Evolutionary conservation across 2,329 filamentous ascomycete species (phyloP).

Genomic region (Epichloe glyceriae): DNA sequence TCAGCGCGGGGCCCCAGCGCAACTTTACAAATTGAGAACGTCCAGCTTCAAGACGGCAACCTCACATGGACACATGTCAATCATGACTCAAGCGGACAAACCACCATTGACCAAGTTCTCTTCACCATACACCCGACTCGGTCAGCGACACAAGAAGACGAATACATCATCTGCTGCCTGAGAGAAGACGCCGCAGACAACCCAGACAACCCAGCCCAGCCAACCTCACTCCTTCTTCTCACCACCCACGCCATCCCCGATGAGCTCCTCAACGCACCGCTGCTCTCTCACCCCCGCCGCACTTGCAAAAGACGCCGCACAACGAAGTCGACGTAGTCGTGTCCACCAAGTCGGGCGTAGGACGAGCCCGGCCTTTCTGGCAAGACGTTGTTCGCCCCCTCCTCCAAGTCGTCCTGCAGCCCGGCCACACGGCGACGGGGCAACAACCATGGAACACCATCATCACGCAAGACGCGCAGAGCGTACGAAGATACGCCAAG

Average conservation of each 20-base stretch:
- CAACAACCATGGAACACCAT: constrained; percentile 26
- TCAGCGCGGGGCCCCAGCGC: not conserved
- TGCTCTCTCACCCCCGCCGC: constrained; percentile 22
- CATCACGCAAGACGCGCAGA: constrained; percentile 49
- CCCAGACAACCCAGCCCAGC: constrained; percentile 8
- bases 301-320: constrained; percentile 17
- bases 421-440: not conserved
- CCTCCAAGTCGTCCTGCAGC: constrained; percentile 25
- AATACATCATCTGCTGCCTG: constrained; percentile 25
- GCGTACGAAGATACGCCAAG: constrained; percentile 49
- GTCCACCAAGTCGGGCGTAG: constrained; percentile 53
- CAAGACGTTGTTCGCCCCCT: constrained; percentile 41
- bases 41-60: constrained; percentile 12
- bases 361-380: constrained; percentile 43
- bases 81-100: constrained; percentile 6
- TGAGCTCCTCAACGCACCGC: constrained; percentile 20
- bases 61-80: constrained; percentile 17
- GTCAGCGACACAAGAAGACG: not conserved
- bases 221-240: constrained; percentile 18
- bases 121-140: constrained; percentile 11
- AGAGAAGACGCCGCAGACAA: constrained; percentile 18
- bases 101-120: constrained; percentile 16
- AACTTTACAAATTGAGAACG: constrained; percentile 6
- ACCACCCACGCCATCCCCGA: constrained; percentile 20
- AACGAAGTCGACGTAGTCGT: constrained; percentile 48